Base-by-base conservation (phyloP, 2,329 filamentous ascomycete genomes). In the Teratosphaeria epicoccoides region DNA sequence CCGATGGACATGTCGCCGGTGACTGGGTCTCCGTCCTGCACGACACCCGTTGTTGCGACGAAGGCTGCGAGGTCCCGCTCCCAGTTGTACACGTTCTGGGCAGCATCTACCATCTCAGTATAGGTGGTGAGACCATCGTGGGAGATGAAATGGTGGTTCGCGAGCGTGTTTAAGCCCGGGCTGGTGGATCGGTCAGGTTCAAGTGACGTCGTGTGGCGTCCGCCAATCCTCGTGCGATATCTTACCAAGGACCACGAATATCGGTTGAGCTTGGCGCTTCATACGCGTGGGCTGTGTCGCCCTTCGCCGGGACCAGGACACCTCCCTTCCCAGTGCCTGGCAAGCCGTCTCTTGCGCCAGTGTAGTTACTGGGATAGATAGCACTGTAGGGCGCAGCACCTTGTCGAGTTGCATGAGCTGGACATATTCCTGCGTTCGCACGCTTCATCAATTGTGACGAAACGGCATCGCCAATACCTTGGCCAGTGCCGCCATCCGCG, bases 31-130 rank as follows among this genome's bases (percentile, higher is more conserved):
- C 69, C 70, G 45, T 69, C 68, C 14, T 66, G 60, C 11, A 58
- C 55, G 6, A 71, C 61, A 47, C 66, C 67, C 2, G 68, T 59
- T 7, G 63, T 62, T 6, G 70, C 68, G n/a, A 71, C 61, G 23
- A 68, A 59, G 14, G 61, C 57, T 6, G 69, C 64, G 17, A 71
- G 61, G 52, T 70, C 68, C 46, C 65, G 70, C 43, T 60, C 63
- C 23, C 71, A 63, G 37, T 71, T 71, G 60, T 69, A 72, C 14
- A 71, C 53, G 49, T 72, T 71, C 51, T 72, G 69, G 25, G 68
- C 64, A 20, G 68, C 68, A 51, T 70, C 67, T 25, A 71, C 67
- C n/a, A 71, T 61, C 57, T 72, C 69, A 23, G 58, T 62, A 60
- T 67, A 69, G 45, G 59, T 70, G 9, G 66, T 67, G 24, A 71